Evolutionary conservation across 2,329 filamentous ascomycete genomes (phyloP), one percentile per base, ranked within the genome.

Genomic region (Fusarium cyanostomum): DNA sequence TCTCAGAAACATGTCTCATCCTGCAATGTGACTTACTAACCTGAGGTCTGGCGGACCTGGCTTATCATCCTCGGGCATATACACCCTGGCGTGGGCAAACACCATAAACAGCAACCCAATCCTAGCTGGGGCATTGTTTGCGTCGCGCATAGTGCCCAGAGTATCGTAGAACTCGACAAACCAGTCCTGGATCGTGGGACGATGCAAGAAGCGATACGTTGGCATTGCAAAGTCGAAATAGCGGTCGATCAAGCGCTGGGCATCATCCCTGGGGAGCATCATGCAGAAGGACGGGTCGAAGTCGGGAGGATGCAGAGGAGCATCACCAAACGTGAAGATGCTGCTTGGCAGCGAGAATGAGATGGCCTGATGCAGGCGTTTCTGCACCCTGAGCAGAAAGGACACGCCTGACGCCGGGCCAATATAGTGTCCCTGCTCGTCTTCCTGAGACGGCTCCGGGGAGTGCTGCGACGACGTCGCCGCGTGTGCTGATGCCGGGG

Each of bases 191-290:
- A 85, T 78, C 1, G 79, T 82, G 0, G 81, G 80, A 4, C 83
- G 75, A 65, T 86, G 83, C 7, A 86, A 69, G 56, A 85, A 86
- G 0, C 83, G 78, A 63, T 86, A 83, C 0, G 84, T 85, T 2
- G 84, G 82, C 54, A 84, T 82, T 1, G 83, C 83, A 64, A 83
- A 84, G 51, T 85, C 84, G 65, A 86, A 86, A 56, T 86, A 86
- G 7, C 82, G 72, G 30, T 78, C 76, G 1, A 86, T 72, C 18
- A 86, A 45, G 1, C 64, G 60, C 37, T 72, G 64, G 6, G 72
- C 69, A 16, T 72, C 72, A 10, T 76, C 70, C 34, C 75, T 73
- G 30, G 81, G 57, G 18, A 79, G 75, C 69, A 84, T 58, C 67
- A 79, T 66, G 64, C 78, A 76, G 26, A 75, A 74, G 12, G 71